Conservation (phyloP, 1,284 basidiomycete species). For the Ceratobasidium sp. region DNA sequence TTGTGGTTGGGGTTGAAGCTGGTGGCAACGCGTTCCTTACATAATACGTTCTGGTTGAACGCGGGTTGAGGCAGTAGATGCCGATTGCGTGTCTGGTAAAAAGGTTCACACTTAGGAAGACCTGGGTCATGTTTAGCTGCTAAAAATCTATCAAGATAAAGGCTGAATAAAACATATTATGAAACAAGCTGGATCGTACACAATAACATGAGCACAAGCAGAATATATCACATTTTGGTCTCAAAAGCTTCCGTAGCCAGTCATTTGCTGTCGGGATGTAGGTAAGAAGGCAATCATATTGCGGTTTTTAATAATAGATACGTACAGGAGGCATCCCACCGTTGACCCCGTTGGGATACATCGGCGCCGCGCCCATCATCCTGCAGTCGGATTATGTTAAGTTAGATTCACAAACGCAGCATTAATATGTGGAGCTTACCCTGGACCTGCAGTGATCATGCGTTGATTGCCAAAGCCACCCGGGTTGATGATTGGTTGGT, state of each 20-base stretch:
- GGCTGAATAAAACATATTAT: constrained; percentile 27
- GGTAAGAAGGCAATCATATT: neutral
- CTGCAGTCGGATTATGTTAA: constrained; percentile 33
- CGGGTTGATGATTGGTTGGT: constrained; percentile 86
- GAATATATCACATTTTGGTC: constrained; percentile 29
- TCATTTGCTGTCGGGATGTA: constrained; percentile 47
- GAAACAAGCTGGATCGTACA: constrained; percentile 23
- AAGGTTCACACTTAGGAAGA: neutral
- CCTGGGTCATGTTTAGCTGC: neutral
- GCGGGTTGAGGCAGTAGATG: no score
- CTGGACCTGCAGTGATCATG: constrained; percentile 76
- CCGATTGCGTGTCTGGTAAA: no score
- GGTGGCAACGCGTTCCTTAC: constrained; percentile 6
- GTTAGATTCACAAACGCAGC: constrained; percentile 10
- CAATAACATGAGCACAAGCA: constrained; percentile 30
- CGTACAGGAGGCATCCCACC: constrained; percentile 63
- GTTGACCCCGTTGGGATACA: constrained; percentile 62
- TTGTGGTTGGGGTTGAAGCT: neutral
- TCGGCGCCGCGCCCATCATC: constrained; percentile 53
- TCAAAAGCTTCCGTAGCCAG: constrained; percentile 50
- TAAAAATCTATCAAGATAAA: constrained; percentile 13
- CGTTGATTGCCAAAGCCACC: constrained; percentile 70
- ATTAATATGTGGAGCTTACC: constrained; percentile 54
- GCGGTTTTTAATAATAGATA: constrained; percentile 39
- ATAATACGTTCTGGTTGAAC: no score